Evolutionary conservation across 768 basidiomycete species (phyloP).

Genomic region (Collybia sp.): DNA sequence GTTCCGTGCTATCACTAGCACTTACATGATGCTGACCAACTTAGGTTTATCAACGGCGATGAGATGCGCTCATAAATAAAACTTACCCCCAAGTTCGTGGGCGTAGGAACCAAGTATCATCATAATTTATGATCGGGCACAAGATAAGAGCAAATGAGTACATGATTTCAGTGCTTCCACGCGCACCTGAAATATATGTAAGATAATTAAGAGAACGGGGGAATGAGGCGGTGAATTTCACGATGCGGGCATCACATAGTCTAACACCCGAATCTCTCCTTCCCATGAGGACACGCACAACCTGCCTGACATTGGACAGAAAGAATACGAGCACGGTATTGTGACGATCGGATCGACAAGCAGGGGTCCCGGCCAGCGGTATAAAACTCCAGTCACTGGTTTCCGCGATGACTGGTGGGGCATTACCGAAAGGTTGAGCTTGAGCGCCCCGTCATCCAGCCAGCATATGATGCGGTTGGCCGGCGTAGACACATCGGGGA

Average conservation of each 20-base stretch:
- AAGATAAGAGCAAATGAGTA: too few species aligned
- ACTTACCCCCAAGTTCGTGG: too few species aligned
- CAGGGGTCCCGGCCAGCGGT: neutral
- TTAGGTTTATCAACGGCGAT: too few species aligned
- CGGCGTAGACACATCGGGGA: neutral
- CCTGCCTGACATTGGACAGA: neutral
- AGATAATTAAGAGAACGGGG: too few species aligned
- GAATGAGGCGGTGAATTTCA: too few species aligned
- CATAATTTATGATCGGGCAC: too few species aligned
- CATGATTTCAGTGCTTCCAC: too few species aligned
- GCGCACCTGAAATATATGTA: too few species aligned
- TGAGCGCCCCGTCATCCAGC: neutral
- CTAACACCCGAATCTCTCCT: neutral
- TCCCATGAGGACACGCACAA: neutral
- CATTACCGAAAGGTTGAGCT: neutral
- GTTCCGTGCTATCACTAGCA: too few species aligned
- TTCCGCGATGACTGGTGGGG: neutral
- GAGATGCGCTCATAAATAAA: too few species aligned
- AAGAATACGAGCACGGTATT: neutral
- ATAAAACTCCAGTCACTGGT: neutral
- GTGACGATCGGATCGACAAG: neutral
- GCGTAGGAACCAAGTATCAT: too few species aligned
- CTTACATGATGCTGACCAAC: too few species aligned
- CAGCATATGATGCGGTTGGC: neutral
- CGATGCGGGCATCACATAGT: neutral